Evolutionary conservation across 2,329 filamentous ascomycete genomes (phyloP), one percentile per base, ranked within the genome.

Genomic region (Monosporascus sp.): DNA sequence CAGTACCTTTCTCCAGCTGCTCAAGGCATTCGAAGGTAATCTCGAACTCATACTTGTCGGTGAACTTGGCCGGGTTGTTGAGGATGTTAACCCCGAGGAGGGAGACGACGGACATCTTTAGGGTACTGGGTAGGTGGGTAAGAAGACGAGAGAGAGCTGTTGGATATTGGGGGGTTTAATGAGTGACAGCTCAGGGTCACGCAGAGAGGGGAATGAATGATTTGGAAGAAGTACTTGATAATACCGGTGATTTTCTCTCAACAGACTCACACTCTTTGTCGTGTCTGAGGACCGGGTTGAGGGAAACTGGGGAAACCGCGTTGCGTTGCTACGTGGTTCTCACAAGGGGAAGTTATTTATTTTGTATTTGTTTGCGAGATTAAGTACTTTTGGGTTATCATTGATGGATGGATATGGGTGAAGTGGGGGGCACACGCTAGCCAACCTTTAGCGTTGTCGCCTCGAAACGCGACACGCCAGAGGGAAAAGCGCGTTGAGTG

Each of bases 1-100:
- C 22, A 14, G 40, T 73, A 92, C 91, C 92, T 76, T 97, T 97
- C 71, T 96, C 90, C 40, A 99, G 83, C 63, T 88, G 84, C 77
- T 99, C 94, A 24, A 97, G 84, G 68, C 94, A 97, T 75, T 99
- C 94, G 59, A 99, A 99, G 19, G 94, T 99, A 71, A 99, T 97
- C 75, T 99, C 93, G 64, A 99, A 96, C 73, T 94, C 86, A 73
- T 99, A 99, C 52, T 91, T 86, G 71, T 93, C 89, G 65, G 85
- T 88, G 76, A 99, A 97, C 64, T 88, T 85, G 67, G 94, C 92
- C 67, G 94, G 94, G 78, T 99, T 99, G 83, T 99, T 97, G 71
- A 91, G 81, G 64, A 99, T 90, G 74, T 94, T 90, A 67, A 99
- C 94, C 69, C 93, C 93, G 62, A 99, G 84, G 56, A 99, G 86